Base-by-base conservation (phyloP, 225 moss, liverwort and hornwort genomes). In the Lunularia cruciata region DNA sequence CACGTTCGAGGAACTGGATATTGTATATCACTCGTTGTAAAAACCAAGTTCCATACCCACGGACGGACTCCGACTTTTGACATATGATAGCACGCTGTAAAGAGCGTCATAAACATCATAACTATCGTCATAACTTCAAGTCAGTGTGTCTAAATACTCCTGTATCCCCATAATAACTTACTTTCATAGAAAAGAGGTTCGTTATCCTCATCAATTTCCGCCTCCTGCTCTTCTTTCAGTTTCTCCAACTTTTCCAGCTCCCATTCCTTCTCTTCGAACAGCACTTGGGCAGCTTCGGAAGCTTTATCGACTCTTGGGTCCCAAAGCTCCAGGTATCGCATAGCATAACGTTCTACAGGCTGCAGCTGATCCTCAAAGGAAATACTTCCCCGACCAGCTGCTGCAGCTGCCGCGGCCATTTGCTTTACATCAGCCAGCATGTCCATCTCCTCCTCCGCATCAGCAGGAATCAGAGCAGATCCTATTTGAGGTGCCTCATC, bases 181-280 rank as follows among this genome's bases (percentile, higher is more conserved):
- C 92, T 96, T 77, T 96, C 90, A 70, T 96, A 96, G 67, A 81
- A 86, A 70, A 96, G 73, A 39, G 96, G 92, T 69, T 96, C 92
- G 66, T 96, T 92, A 38, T 96, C 96, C 79, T 96, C 96, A 70
- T 96, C 96, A 37, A 96, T 96, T 73, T 96, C 92, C 14, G 96
- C 96, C 65, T 96, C 96, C 75, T 92, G 96, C 60, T 92, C 96
- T 83, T 96, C 92, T 79, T 96, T 96, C 66, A 96, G 83, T 75
- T 96, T 96, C 73, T 96, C 96, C 72, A 96, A 85, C 71, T 96
- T 90, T 61, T 96, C 96, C 69, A 96, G 70, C 48, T 96, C 96
- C 96, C 92, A 92, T 57, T 96, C 96, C 78, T 96, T 96, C 79
- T 92, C 96, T 81, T 92, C 90, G 40, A 92, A 83, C 54, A 46